Evolutionary conservation across 2,329 filamentous ascomycete genomes (phyloP).

Genomic region (Pseudopyricularia cyperi): DNA sequence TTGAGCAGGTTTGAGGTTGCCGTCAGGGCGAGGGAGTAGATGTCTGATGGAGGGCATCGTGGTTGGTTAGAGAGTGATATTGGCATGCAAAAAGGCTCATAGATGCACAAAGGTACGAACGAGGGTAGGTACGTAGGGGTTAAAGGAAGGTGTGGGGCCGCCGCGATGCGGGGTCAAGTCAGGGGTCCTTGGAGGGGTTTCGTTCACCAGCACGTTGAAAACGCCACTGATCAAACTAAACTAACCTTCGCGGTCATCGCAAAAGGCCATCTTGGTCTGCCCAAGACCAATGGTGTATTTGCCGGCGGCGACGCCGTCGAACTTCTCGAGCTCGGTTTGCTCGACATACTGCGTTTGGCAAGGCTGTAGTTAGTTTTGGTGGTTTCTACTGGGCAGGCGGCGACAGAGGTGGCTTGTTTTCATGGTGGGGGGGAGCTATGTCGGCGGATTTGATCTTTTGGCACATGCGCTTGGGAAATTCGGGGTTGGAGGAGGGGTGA

Average conservation of each 20-base stretch:
- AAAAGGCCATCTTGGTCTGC: slow-evolving; percentile 88
- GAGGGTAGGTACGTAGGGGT: too few relatives aligned
- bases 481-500: not conserved
- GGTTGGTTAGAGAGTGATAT: too few relatives aligned
- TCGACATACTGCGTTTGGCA: slow-evolving; percentile 55
- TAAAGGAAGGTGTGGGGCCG: too few relatives aligned
- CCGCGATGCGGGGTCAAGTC: too few relatives aligned
- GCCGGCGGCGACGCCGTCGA: slow-evolving; percentile 68
- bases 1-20: slow-evolving; percentile 63
- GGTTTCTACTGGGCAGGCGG: not conserved
- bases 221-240: slow-evolving; percentile 6
- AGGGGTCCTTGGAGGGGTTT: not conserved
- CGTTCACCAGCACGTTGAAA: not conserved
- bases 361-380: not conserved
- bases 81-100: too few relatives aligned
- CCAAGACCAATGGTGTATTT: slow-evolving; percentile 89
- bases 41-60: slow-evolving; percentile 40
- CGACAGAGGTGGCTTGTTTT: not conserved
- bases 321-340: slow-evolving; percentile 71
- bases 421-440: not conserved
- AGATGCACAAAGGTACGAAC: too few relatives aligned
- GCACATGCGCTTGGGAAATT: too few relatives aligned
- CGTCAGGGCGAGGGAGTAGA: slow-evolving; percentile 76
- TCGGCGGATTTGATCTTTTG: not conserved
- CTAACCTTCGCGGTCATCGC: slow-evolving; percentile 76